Evolutionary conservation across 176 grass and related monocot genomes (phyloP).

Genomic region (Leersia perrieri): DNA sequence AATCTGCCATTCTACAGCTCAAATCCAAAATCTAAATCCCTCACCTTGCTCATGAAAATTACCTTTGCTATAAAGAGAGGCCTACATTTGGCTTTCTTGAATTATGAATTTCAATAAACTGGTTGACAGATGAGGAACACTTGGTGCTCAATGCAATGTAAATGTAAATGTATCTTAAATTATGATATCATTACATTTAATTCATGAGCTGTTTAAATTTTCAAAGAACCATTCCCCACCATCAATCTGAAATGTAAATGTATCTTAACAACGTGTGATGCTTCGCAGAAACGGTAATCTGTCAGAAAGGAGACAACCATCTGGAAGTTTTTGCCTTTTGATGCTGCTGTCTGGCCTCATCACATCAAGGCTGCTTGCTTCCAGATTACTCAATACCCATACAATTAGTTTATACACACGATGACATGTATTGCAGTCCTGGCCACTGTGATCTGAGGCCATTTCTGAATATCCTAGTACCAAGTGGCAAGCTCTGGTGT

Average conservation of each 20-base stretch:
- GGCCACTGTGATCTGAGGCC: conserved; percentile 1
- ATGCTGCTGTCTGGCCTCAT: conserved; percentile 1
- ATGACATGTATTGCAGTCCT: neutral
- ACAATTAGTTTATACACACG: neutral
- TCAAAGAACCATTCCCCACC: neutral
- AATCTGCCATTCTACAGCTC: neutral
- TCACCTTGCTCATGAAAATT: neutral
- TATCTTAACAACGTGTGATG: neutral
- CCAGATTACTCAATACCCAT: neutral
- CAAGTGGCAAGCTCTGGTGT: neutral
- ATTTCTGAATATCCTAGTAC: neutral
- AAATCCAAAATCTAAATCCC: neutral
- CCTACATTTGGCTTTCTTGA: conserved; percentile 12
- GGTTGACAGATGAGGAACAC: conserved; percentile 12
- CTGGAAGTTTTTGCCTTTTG: neutral
- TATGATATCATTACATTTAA: neutral
- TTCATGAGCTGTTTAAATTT: neutral
- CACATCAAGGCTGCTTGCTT: conserved; percentile 7
- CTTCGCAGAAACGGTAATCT: neutral
- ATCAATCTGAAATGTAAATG: neutral
- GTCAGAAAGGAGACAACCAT: neutral
- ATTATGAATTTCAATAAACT: conserved; percentile 27
- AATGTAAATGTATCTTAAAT: no score
- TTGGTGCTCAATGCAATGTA: conserved; percentile 20
- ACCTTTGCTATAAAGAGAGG: neutral